Evolutionary conservation across 306 rosid genomes (phyloP), one percentile per base, ranked within the genome.

Genomic region (Inga laurina): DNA sequence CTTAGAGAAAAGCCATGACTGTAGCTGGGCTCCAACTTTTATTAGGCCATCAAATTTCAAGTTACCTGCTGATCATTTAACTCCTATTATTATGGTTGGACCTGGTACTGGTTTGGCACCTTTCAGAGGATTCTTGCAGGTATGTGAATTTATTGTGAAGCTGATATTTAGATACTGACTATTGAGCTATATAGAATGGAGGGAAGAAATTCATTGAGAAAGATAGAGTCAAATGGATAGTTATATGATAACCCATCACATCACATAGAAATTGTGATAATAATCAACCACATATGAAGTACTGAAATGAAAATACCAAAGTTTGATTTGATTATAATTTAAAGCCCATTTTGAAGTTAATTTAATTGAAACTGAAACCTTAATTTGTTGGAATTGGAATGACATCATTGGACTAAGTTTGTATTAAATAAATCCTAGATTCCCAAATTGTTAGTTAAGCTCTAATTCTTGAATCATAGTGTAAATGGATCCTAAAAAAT

Each of bases 71-170:
- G 97, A 94, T 90, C 91, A 78, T 87, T 88, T 86, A 44, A 81
- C 85, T 78, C 97, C 99, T 22, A 41, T 94, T 82, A 84, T 97
- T 77, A 91, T 97, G 99, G 79, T 97, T 86, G 99, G 99, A 51
- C 99, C 99, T 85, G 99, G 99, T 82, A 97, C 99, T 8, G 99
- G 99, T 74, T 88, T 97, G 56, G 99, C 99, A 48, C 99, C 99
- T 85, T 97, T 97, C 90, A 87, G 99, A 85, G 99, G 99, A 61
- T 97, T 97, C 88, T 83, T 97, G 48, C 99, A 97, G 98, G 99
- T 96, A 46, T 48, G 84, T 77, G 69, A 79, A 64, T 86, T 77
- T 81, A 27, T 54, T 74, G 46, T 24, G 81, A 77, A 59, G 66
- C 56, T 15, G 48, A 61, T 27, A 32, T 69, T 49, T 64, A 52